Conservation (phyloP, 2,329 filamentous ascomycete species). For the Bretziella fagacearum region DNA sequence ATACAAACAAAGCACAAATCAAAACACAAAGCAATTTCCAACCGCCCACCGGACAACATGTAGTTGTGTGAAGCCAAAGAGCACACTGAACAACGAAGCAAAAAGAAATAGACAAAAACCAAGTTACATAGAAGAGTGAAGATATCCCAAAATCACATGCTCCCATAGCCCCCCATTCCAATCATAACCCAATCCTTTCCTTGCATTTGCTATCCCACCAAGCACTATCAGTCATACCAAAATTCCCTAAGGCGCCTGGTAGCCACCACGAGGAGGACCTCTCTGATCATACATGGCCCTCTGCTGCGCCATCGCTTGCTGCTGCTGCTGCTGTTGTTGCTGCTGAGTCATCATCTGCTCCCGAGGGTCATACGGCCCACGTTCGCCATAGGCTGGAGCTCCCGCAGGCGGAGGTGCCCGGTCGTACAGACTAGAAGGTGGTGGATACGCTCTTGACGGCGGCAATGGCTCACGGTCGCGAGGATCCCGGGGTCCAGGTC, state of each 20-base stretch:
- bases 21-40: not conserved
- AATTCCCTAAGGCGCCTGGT: not conserved
- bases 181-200: no score
- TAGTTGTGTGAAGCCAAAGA: no score
- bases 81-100: no score
- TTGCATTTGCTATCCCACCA: no score
- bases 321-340: not conserved
- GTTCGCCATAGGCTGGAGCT: constrained; percentile 23
- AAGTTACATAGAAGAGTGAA: not conserved
- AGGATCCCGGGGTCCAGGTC: constrained; percentile 2
- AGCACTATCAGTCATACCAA: no score
- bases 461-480: constrained; percentile 15
- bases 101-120: not conserved
- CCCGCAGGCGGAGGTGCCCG: constrained; percentile 21
- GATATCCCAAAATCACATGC: no score
- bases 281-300: constrained; percentile 4
- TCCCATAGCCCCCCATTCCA: no score
- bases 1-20: not conserved
- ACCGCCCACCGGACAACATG: no score
- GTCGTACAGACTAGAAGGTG: constrained; percentile 20
- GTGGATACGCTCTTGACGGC: constrained; percentile 16
- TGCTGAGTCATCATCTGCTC: not conserved
- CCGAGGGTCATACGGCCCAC: constrained; percentile 18
- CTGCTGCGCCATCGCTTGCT: not conserved
- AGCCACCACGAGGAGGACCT: not conserved